A percentile compares a stretch with the other conserved stretches of the same genome.
Conservation (phyloP, 2,329 filamentous ascomycete genomes). For the Sarocladium strictum region DNA sequence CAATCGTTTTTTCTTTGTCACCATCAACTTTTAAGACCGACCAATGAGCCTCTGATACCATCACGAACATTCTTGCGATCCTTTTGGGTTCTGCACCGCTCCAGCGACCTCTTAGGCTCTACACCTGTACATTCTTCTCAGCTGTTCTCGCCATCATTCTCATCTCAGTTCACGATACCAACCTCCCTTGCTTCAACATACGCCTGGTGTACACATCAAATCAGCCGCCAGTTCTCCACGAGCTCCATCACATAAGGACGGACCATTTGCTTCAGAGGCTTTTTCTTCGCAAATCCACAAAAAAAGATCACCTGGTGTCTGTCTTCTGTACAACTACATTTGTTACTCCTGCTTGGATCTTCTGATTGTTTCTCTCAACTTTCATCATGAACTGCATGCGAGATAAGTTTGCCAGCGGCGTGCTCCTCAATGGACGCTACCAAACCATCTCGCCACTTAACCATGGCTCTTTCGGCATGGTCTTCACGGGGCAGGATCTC, state of each 20-base stretch:
- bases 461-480: conserved; percentile 98
- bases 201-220: conserved; percentile 4
- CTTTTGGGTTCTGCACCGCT: background rate
- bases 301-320: conserved; percentile 5
- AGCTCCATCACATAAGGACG: background rate
- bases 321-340: conserved; percentile 24
- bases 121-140: conserved; percentile 7
- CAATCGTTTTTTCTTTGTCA: conserved; percentile 28
- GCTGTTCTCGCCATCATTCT: conserved; percentile 4
- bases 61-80: conserved; percentile 18
- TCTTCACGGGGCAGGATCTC: conserved; percentile 84
- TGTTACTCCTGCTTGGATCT: conserved; percentile 13
- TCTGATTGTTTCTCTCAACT: conserved; percentile 15
- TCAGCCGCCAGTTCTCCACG: background rate
- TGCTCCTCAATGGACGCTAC: conserved; percentile 83
- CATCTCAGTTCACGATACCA: conserved; percentile 5
- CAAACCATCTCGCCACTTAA: conserved; percentile 91
- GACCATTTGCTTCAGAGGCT: conserved; percentile 12
- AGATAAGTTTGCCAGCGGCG: conserved; percentile 72
- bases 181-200: conserved; percentile 7
- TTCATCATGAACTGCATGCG: conserved; percentile 74
- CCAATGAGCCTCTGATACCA: conserved; percentile 37
- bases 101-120: conserved; percentile 2
- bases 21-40: conserved; percentile 20
- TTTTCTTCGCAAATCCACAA: conserved; percentile 9